Evolutionary conservation across 129 eudicot genomes (phyloP).

Genomic region (sunflower (Helianthus annuus)): DNA sequence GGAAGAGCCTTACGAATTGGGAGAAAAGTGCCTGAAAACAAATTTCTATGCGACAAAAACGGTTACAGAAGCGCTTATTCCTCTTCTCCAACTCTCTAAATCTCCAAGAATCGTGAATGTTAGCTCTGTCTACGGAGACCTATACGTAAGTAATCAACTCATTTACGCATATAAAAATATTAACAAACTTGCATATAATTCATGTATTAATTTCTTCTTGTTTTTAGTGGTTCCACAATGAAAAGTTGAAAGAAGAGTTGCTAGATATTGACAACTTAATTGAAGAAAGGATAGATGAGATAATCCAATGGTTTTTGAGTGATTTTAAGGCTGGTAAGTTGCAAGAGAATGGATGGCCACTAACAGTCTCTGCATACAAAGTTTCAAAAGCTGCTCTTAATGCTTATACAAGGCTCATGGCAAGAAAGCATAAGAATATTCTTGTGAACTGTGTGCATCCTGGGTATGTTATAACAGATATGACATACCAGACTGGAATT

Average conservation of each 20-base stretch:
- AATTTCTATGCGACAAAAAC: slow-evolving; percentile 7
- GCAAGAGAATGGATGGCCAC: slow-evolving; percentile 30
- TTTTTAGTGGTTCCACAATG: slow-evolving; percentile 11
- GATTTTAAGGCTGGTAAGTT: slow-evolving; percentile 4
- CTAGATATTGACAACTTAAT: neutral
- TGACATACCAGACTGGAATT: slow-evolving; percentile 28
- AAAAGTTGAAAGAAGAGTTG: slow-evolving; percentile 17
- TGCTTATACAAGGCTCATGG: slow-evolving; percentile 43
- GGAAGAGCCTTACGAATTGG: slow-evolving; percentile 16
- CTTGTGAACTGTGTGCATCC: slow-evolving; percentile 40
- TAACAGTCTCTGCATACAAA: slow-evolving; percentile 19
- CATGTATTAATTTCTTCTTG: neutral
- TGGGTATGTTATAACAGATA: slow-evolving; percentile 46
- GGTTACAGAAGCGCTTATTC: neutral
- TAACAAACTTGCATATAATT: no score
- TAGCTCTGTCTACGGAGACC: neutral
- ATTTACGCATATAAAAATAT: neutral
- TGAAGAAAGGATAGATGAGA: neutral
- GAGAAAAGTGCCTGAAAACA: slow-evolving; percentile 12
- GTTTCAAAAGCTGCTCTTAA: slow-evolving; percentile 42
- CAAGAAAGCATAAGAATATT: slow-evolving; percentile 21
- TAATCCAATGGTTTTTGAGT: neutral
- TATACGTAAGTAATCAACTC: slow-evolving; percentile 6
- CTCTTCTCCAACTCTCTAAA: slow-evolving; percentile 22
- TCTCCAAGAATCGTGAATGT: slow-evolving; percentile 19